These are phyloP conservation scores for Dactylellina sp. DNA, from an alignment of 2,329 filamentous ascomycete genomes.

Conservation along the genomic window DNA sequence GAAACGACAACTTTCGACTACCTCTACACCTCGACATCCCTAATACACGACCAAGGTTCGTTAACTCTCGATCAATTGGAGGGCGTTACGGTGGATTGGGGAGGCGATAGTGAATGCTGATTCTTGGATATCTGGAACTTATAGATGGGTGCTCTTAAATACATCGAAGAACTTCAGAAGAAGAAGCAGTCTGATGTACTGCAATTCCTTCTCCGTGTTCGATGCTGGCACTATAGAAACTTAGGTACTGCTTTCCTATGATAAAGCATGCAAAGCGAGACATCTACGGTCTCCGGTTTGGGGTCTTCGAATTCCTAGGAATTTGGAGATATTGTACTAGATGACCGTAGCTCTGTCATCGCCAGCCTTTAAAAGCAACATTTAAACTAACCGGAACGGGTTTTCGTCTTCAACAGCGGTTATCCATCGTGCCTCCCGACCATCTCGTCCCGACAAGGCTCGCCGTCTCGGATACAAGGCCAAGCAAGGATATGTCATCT, in stretches of 20 bases:
- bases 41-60: conserved; percentile 55
- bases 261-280: conserved; percentile 62
- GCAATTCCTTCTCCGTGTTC: conserved; percentile 99
- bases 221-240: conserved; percentile 87
- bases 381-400: conserved; percentile 35
- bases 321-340: background rate
- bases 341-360: conserved; percentile 27
- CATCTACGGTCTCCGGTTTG: conserved; percentile 64
- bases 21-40: conserved; percentile 25
- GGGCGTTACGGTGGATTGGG: background rate
- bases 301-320: conserved; percentile 72
- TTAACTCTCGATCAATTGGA: conserved; percentile 33
- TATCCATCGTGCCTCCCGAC: conserved; percentile 98
- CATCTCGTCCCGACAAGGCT: conserved; percentile 99
- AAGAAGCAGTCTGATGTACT: conserved; percentile 99
- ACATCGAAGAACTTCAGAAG: conserved; percentile 99
- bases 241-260: conserved; percentile 59
- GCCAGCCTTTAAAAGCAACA: conserved; percentile 16
- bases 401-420: conserved; percentile 92
- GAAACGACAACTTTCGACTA: conserved; percentile 39
- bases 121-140: conserved; percentile 22
- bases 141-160: conserved; percentile 99
- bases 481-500: conserved; percentile 99
- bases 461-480: conserved; percentile 99
- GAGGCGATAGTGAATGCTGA: conserved; percentile 29